Base-by-base conservation (phyloP, 106 monocot genomes). In the Dendrobium huoshanense region DNA sequence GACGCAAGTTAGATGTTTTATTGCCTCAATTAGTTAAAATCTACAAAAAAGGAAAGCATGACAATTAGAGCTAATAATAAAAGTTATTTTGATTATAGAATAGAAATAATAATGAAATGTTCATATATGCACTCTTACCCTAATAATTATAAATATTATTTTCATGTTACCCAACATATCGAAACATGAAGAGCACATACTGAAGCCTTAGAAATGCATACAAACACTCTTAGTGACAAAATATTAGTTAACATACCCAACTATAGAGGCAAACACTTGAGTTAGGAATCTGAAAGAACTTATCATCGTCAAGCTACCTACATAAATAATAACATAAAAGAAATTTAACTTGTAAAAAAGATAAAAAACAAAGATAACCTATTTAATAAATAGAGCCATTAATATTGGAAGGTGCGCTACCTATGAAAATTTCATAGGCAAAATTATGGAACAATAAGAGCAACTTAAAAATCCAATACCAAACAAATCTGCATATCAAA, bases 211-310 rank as follows among this genome's bases (percentile, higher is more conserved):
- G 51, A 51, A 51, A 51, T 51, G 51, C 13, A 13, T 51, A 13
- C 16, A 51, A 15, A 10, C 3, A 10, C 1, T 13, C 3, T 51
- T 51, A 51, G 13, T 10, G 13, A 51, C 15, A 51, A 51, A 72
- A 72, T 13, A 40, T 33, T 2, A 40, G 9, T 64, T 22, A 33
- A 48, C 92, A 92, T 84, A 98, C 98, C 98, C 98, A 81, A 95
- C 95, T 41, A 98, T 75, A 13, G 98, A 92, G 67, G 98, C 98
- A 87, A 98, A 98, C 91, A 98, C 93, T 47, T 92, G 98, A 83
- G 98, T 98, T 61, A 98, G 88, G 77, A 98, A 98, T 61, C 95
- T 98, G 58, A 98, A 88, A 40, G 98, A 98, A 77, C 98, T 98
- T 20, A 98, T 91, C 80, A 85, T 86, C 55, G 95, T 98, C 86